Evolutionary conservation across 176 grass and related monocot genomes (phyloP).

Genomic region (Oryza officinalis): DNA sequence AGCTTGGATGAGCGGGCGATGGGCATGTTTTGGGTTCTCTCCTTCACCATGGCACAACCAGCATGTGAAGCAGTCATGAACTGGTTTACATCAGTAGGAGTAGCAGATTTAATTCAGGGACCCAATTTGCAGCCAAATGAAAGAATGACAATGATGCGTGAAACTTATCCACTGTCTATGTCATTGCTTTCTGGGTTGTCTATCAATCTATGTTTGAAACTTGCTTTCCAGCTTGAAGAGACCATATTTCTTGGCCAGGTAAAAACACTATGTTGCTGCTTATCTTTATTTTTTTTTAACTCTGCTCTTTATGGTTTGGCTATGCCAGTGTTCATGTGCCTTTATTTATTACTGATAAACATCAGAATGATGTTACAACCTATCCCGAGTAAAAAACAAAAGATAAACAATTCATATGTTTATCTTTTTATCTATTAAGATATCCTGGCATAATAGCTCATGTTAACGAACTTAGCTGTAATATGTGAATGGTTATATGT

Average conservation of each 20-base stretch:
- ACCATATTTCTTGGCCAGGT: conserved; percentile 99
- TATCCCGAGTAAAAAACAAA: background rate
- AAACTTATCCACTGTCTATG: conserved; percentile 93
- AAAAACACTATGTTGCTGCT: conserved; percentile 19
- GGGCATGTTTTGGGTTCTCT: conserved; percentile 99
- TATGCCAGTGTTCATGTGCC: background rate
- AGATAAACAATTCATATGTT: background rate
- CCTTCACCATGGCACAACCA: conserved; percentile 92
- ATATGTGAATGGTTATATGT: conserved; percentile 9
- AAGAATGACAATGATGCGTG: conserved; percentile 80
- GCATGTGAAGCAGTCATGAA: conserved; percentile 96
- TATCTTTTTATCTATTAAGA: background rate
- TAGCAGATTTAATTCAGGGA: conserved; percentile 73
- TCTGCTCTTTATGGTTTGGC: background rate
- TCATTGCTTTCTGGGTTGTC: conserved; percentile 91
- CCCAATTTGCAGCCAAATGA: conserved; percentile 85
- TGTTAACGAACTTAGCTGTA: conserved; percentile 12
- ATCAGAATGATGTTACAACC: background rate
- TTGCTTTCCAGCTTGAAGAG: conserved; percentile 93
- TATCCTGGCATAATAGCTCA: background rate
- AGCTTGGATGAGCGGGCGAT: conserved; percentile 89
- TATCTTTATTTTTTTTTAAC: background rate
- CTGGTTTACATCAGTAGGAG: conserved; percentile 87
- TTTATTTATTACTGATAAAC: conserved; percentile 9
- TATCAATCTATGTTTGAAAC: conserved; percentile 95